Evolutionary conservation across 495 filamentous ascomycete genomes (phyloP).

Genomic region (Sphaerosporella brunnea): DNA sequence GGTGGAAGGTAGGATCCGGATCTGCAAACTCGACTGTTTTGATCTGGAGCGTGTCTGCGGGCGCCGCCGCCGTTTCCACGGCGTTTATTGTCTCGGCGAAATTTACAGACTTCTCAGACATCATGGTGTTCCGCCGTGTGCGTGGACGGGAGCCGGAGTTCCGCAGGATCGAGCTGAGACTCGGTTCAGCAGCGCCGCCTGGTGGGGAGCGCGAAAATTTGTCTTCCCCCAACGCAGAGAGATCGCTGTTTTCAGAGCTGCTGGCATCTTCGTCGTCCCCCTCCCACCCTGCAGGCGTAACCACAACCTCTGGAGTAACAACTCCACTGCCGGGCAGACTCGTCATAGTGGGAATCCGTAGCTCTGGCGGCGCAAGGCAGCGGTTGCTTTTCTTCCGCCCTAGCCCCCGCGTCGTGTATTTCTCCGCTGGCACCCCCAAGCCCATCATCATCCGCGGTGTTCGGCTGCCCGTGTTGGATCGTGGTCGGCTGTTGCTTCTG

Average conservation of each 20-base stretch:
- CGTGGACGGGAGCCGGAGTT: not conserved
- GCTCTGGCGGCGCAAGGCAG: not conserved
- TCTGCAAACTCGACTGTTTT: not conserved
- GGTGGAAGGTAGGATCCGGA: conserved; percentile 5
- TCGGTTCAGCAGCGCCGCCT: not conserved
- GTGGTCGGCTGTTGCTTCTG: not conserved
- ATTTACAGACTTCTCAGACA: not conserved
- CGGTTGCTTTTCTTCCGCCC: not conserved
- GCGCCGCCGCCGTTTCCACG: not conserved
- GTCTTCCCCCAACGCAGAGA: not conserved
- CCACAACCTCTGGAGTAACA: not conserved
- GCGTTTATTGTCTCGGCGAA: not conserved
- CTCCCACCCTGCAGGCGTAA: not conserved
- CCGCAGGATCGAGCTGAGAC: not conserved
- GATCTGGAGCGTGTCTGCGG: not conserved
- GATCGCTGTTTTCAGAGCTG: not conserved
- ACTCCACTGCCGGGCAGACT: not conserved
- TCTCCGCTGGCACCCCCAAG: conserved; percentile 1
- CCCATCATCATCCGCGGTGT: not conserved
- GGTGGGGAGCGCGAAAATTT: not conserved
- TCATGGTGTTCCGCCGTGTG: not conserved
- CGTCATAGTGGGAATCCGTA: not conserved
- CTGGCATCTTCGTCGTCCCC: not conserved
- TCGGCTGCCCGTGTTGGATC: not conserved
- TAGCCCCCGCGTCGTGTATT: not conserved